Percentiles rank a stretch among this genome's conserved stretches.
phyloP scores from a whole-genome alignment of 768 basidiomycete species.

The Chalciporus piperatus region DNA sequence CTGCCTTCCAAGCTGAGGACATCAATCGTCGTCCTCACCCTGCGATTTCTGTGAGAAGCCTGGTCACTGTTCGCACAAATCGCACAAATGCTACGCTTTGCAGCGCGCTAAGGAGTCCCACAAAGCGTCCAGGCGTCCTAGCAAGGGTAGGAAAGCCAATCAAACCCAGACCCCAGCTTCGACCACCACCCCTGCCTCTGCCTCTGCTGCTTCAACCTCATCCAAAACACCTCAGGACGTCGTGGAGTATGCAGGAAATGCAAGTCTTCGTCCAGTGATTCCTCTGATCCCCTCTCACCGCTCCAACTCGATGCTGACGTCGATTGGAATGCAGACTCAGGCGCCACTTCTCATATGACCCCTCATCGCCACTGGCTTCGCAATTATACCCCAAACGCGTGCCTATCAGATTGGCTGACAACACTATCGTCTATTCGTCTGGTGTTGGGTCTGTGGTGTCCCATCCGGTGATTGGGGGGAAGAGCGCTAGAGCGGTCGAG shows the following conservation, averaged over 20 bases:
- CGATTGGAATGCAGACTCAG: background rate
- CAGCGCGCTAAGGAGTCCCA: background rate
- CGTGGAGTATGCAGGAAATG: background rate
- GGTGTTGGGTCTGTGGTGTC: slow-evolving; percentile 2
- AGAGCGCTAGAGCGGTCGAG: slow-evolving; percentile 3
- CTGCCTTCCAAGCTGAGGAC: too few species aligned
- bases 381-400: too few species aligned
- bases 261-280: background rate
- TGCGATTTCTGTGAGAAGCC: background rate
- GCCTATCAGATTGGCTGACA: too few species aligned
- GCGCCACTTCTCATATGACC: background rate
- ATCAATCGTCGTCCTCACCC: background rate
- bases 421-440: too few species aligned
- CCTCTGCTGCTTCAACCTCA: too few species aligned
- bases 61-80: slow-evolving; percentile 1
- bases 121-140: background rate
- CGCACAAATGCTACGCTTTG: background rate
- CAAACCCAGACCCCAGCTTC: slow-evolving; percentile 6
- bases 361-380: too few species aligned
- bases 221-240: background rate
- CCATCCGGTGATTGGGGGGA: slow-evolving; percentile 3
- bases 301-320: background rate
- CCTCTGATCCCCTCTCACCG: background rate
- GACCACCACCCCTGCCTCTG: background rate
- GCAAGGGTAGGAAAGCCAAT: background rate